phyloP scores from a whole-genome alignment of 1,139 yeast genomes.

The Hyphopichia fennica region DNA sequence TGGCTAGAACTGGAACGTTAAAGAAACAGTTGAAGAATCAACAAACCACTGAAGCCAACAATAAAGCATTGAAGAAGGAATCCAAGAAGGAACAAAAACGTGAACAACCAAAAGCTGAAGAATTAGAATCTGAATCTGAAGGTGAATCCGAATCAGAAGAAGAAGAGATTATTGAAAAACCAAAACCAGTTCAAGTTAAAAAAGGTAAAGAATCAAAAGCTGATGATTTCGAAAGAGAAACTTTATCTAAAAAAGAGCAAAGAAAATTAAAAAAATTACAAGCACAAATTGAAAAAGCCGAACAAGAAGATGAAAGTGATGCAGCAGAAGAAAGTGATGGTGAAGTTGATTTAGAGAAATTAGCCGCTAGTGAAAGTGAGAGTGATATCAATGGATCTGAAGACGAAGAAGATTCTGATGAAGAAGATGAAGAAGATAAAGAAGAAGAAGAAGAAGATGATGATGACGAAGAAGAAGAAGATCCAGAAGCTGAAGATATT shows the following conservation, averaged over 20 bases:
- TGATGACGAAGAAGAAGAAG: slow-evolving; percentile 44
- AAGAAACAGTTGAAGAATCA: slow-evolving; percentile 38
- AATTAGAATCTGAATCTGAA: slow-evolving; percentile 6
- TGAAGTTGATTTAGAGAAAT: slow-evolving; percentile 48
- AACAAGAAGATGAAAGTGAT: slow-evolving; percentile 20
- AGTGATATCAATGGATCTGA: slow-evolving; percentile 41
- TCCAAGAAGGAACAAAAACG: slow-evolving; percentile 33
- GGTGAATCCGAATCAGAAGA: slow-evolving; percentile 10
- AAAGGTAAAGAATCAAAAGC: slow-evolving; percentile 18
- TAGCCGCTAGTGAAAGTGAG: slow-evolving; percentile 54
- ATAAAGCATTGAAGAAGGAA: slow-evolving; percentile 32
- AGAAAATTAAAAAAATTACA: slow-evolving; percentile 59
- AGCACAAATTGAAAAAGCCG: slow-evolving; percentile 25
- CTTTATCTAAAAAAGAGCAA: slow-evolving; percentile 62
- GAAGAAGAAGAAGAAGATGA: slow-evolving; percentile 47
- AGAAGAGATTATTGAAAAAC: slow-evolving; percentile 11
- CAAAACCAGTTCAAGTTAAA: slow-evolving; percentile 9
- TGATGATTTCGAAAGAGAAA: slow-evolving; percentile 46
- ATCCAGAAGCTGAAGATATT: slow-evolving; percentile 58
- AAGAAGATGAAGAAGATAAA: slow-evolving; percentile 42
- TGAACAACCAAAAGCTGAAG: slow-evolving; percentile 10
- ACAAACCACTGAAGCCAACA: slow-evolving; percentile 27
- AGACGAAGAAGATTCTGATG: slow-evolving; percentile 42
- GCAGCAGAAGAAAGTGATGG: slow-evolving; percentile 30
- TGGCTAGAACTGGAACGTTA: slow-evolving; percentile 32